Percentiles rank a stretch among this genome's conserved stretches.
phyloP scores from a whole-genome alignment of 345 rosid genomes.

The Rhodamnia rubescens region DNA sequence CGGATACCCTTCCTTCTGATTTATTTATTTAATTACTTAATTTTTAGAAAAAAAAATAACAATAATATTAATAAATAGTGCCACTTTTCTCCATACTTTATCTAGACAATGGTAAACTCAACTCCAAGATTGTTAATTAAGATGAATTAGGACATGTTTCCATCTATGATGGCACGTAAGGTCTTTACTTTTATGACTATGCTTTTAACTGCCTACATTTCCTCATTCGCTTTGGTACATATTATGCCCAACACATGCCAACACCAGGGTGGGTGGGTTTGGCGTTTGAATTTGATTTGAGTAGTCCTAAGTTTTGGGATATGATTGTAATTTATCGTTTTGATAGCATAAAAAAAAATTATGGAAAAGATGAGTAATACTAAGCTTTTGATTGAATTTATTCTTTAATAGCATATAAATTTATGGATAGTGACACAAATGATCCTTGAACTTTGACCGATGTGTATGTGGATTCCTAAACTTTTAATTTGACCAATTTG shows the following conservation, averaged over 20 bases:
- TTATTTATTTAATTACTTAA: not conserved
- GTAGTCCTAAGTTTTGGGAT: not conserved
- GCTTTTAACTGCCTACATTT: not conserved
- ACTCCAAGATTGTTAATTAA: not conserved
- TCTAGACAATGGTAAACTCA: not conserved
- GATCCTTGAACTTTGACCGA: no score
- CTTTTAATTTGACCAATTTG: no score
- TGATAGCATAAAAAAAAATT: not conserved
- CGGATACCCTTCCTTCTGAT: slow-evolving; percentile 23
- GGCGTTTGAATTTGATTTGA: no score
- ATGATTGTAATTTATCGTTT: not conserved
- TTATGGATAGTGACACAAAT: not conserved
- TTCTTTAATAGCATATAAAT: not conserved
- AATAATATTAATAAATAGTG: not conserved
- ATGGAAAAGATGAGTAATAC: no score
- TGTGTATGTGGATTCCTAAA: no score
- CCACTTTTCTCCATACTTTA: not conserved
- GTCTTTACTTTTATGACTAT: not conserved
- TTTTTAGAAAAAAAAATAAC: not conserved
- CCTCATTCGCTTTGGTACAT: not conserved
- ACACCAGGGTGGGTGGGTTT: no score
- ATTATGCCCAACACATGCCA: not conserved
- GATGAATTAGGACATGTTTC: not conserved
- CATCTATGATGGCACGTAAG: not conserved
- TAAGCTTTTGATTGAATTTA: no score